Evolutionary conservation across 441 rosid species (phyloP), one percentile per base, ranked within the genome.

Genomic region (Populus hybrid): DNA sequence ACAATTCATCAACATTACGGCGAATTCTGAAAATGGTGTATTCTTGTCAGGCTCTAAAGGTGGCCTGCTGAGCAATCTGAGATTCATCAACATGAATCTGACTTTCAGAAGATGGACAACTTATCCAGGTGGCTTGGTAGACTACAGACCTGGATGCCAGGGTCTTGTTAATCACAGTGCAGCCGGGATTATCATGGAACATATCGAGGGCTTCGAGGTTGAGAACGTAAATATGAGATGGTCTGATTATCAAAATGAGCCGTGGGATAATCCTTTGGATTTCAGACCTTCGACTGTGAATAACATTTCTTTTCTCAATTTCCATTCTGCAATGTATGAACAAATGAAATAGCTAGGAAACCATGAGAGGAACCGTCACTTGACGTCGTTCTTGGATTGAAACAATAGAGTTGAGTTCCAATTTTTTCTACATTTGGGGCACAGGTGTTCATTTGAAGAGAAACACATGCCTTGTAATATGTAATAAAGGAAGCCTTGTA

Each of bases 111-210:
- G 98, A 78, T 88, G 96, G 92, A 95, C 96, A 70, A 80, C 83
- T 6, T 89, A 86, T 56, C 45, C 38, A 4, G 95, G 89, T 3
- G 98, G 97, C 38, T 76, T 88, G 81, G 92, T 87, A n/a, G 99
- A 93, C 78, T 93, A 93, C 81, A 85, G 97, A 81, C 99, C 96
- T 0, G 99, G 99, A 69, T 93, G 99, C 83, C 88, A 65, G 79
- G 99, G 99, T 42, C 88, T 95, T 1, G 91, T 92, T 36, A 84
- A 87, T n/a, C 99, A 92, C 82, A 78, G 85, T 69, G 77, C 86
- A 20, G 90, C 96, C 4, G 96, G 99, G 82, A 90, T 95, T 75
- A 90, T 92, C 64, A 92, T 93, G 99, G 99, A 95, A 73, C 87
- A 93, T 76, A 87, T 95, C 42, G 81, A 91, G 74, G 98, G 99